These are phyloP conservation scores for Calonectria honghensis DNA, from an alignment of 2,329 filamentous ascomycete genomes.

Conservation along the genomic window DNA sequence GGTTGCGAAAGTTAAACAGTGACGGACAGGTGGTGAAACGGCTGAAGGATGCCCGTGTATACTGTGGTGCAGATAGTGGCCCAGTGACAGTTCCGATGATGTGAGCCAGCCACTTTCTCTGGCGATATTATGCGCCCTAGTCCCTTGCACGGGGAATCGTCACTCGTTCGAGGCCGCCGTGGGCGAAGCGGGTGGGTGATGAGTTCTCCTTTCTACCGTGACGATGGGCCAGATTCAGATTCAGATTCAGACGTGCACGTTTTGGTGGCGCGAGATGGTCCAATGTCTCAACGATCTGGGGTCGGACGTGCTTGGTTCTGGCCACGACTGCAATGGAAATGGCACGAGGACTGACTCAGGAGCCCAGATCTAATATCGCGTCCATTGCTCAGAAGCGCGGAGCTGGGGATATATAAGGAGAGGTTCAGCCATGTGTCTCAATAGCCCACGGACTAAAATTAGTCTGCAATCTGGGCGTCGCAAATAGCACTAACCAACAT, in stretches of 20 bases:
- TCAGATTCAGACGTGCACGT: constrained; percentile 14
- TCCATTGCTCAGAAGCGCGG: constrained; percentile 11
- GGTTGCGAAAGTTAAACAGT: constrained; percentile 17
- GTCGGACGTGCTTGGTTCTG: constrained; percentile 10
- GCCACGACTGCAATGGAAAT: background rate
- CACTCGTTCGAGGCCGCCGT: background rate
- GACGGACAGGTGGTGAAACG: constrained; percentile 23
- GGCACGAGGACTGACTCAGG: constrained; percentile 18
- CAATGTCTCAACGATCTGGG: constrained; percentile 27
- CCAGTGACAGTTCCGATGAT: background rate
- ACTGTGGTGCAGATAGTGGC: background rate
- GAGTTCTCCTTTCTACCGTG: constrained; percentile 1
- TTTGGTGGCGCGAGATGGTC: constrained; percentile 20
- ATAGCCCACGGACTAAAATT: constrained; percentile 49
- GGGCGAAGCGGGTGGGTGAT: background rate
- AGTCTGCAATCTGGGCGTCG: constrained; percentile 37
- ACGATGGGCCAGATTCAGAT: constrained; percentile 2
- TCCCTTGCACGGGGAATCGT: too few relatives aligned
- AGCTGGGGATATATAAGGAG: constrained; percentile 39
- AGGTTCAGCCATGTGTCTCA: constrained; percentile 44
- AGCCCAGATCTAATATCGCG: constrained; percentile 14
- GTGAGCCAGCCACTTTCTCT: background rate
- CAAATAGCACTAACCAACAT: constrained; percentile 34
- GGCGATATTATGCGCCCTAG: background rate
- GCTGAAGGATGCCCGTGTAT: constrained; percentile 2